Percentiles rank a stretch among this genome's conserved stretches.
Evolutionary conservation across 78 protist species (phyloP).

Genomic region (Cavenderia fasciculata): DNA sequence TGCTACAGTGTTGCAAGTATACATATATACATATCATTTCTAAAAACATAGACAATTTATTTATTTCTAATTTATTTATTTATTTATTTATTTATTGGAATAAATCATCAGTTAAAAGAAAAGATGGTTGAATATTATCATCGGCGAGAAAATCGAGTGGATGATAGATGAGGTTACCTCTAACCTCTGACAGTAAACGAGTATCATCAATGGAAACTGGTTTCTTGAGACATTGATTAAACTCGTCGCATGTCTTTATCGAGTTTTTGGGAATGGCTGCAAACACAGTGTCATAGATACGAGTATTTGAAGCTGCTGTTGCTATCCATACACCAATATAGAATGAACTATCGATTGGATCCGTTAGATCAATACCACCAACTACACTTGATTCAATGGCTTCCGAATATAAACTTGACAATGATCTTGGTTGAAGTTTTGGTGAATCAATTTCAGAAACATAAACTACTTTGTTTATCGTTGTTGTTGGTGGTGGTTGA

Average conservation of each 20-base stretch:
- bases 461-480: neutral
- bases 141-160: conserved; percentile 52
- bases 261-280: conserved; percentile 76
- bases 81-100: too few species aligned
- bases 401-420: conserved; percentile 36
- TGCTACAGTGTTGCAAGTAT: too few species aligned
- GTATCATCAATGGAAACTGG: conserved; percentile 43
- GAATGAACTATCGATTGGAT: conserved; percentile 55
- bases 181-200: conserved; percentile 30
- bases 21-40: too few species aligned
- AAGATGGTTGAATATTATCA: conserved; percentile 67
- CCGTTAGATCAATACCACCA: conserved; percentile 42
- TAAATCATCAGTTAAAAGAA: conserved; percentile 65
- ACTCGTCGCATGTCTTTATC: conserved; percentile 45
- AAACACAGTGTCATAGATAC: conserved; percentile 77
- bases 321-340: conserved; percentile 75
- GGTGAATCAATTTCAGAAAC: conserved; percentile 44
- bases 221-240: conserved; percentile 31
- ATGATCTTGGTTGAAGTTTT: conserved; percentile 21
- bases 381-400: conserved; percentile 27
- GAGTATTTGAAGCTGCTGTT: conserved; percentile 69
- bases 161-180: conserved; percentile 70
- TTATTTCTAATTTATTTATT: too few species aligned
- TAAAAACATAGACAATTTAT: too few species aligned
- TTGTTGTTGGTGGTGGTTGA: neutral